Evolutionary conservation across 441 rosid genomes (phyloP).

Genomic region (Jatropha multifida): DNA sequence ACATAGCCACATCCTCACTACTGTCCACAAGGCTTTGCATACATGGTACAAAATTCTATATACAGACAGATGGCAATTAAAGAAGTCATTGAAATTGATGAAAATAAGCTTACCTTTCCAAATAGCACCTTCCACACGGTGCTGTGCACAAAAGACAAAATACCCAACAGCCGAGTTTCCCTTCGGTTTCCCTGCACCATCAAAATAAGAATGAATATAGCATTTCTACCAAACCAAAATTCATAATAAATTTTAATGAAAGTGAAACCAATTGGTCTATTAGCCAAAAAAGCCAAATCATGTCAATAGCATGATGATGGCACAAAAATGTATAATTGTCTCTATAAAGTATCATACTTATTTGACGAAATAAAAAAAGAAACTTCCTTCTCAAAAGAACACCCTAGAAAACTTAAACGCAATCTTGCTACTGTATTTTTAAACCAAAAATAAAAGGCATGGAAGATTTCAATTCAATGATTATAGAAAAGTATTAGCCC

Average conservation of each 20-base stretch:
- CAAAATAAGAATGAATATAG: constrained; percentile 9
- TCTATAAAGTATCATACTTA: not conserved
- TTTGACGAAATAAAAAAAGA: not conserved
- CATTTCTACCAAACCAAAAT: not conserved
- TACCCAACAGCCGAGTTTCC: constrained; percentile 91
- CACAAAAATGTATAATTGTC: not conserved
- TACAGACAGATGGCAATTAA: not conserved
- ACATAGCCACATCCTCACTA: no score
- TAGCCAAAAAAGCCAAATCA: not conserved
- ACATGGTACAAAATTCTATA: constrained; percentile 4
- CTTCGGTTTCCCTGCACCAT: constrained; percentile 84
- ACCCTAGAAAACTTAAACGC: not conserved
- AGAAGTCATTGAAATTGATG: constrained; percentile 1
- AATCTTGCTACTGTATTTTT: not conserved
- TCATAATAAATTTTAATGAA: constrained; percentile 1
- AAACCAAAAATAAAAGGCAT: not conserved
- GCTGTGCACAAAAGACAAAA: constrained; percentile 91
- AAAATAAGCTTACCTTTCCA: constrained; percentile 63
- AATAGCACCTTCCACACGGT: constrained; percentile 97
- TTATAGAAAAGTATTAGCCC: no score
- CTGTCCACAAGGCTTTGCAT: no score
- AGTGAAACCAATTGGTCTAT: not conserved
- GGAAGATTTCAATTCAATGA: not conserved
- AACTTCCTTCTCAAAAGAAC: not conserved
- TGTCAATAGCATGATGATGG: constrained; percentile 2